phyloP scores from a whole-genome alignment of 176 grass and related monocot genomes.

The Carex parvula region DNA sequence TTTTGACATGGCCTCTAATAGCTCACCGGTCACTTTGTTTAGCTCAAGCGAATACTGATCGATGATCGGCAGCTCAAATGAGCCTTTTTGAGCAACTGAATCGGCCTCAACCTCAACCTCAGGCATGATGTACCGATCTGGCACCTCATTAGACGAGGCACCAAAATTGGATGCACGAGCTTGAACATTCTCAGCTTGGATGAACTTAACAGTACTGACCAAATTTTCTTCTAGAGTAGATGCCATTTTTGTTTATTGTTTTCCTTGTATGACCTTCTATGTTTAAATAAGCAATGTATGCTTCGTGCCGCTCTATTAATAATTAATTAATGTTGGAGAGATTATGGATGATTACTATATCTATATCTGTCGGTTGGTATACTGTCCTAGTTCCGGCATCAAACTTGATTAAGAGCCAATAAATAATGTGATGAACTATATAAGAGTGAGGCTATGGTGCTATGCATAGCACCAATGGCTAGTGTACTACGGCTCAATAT shows the following conservation, averaged over 20 bases:
- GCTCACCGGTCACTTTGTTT: slow-evolving; percentile 7
- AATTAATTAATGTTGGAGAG: no score
- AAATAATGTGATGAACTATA: no score
- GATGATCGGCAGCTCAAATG: background rate
- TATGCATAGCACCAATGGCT: no score
- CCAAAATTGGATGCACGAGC: background rate
- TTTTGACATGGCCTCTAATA: slow-evolving; percentile 28
- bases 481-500: no score
- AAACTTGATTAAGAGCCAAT: no score
- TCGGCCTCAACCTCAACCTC: background rate
- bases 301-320: no score
- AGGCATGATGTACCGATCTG: slow-evolving; percentile 24
- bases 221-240: background rate
- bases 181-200: background rate
- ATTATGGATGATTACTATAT: no score
- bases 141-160: background rate
- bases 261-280: background rate
- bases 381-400: no score
- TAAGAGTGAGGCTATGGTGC: no score
- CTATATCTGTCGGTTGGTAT: no score
- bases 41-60: background rate
- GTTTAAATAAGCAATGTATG: no score
- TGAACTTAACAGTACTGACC: background rate
- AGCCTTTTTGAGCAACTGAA: background rate
- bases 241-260: background rate